Evolutionary conservation across 768 basidiomycete genomes (phyloP), one percentile per base, ranked within the genome.

Genomic region (Asterophora lycoperdoides): DNA sequence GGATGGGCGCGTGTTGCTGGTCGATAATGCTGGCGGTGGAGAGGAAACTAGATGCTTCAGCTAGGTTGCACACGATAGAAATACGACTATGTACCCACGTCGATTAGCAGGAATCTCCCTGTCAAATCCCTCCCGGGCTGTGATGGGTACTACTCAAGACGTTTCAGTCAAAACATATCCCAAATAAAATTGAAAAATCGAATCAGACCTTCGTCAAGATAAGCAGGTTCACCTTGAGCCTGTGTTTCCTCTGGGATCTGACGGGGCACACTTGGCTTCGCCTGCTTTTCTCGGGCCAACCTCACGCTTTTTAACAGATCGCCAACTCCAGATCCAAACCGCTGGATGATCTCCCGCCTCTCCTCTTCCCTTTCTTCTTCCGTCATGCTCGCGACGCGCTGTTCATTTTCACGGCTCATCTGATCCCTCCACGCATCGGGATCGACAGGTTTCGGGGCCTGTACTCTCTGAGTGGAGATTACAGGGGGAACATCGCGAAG

Each of bases 331-430:
- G 75, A 68, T 1, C 91, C 92, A 60, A 94, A 83, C 38, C 78
- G 75, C 51, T 88, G 81, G 20, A 88, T 48, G 35, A 94, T 78
- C 52, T 89, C 79, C 43, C 67, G 67, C 37, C 73, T 71, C 63
- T 87, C 90, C 44, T 77, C 64, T 52, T 84, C 80, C 8, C 82
- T 72, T 62, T 93, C 86, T 13, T 80, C 80, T 9, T 78, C 76
- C 2, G 76, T 74, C 93, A 94, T 94, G 1, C 59, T 63, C 14
- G 77, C 78, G 1, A 94, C 77, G 23, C 68, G 66, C 9, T 68
- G 64, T 49, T 77, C 72, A 54, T 94, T 93, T 59, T 91, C 86
- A 46, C 72, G 71, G 56, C 78, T 81, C 45, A 83, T 77, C 56
- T 79, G 79, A 8, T 65, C 66, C 47, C 79, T 70, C 77, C 84